A percentile compares a stretch with the other conserved stretches of the same genome.
These are phyloP conservation scores for Aspergillus nidulans DNA, from an alignment of 495 filamentous ascomycete genomes.

Conservation along the genomic window DNA sequence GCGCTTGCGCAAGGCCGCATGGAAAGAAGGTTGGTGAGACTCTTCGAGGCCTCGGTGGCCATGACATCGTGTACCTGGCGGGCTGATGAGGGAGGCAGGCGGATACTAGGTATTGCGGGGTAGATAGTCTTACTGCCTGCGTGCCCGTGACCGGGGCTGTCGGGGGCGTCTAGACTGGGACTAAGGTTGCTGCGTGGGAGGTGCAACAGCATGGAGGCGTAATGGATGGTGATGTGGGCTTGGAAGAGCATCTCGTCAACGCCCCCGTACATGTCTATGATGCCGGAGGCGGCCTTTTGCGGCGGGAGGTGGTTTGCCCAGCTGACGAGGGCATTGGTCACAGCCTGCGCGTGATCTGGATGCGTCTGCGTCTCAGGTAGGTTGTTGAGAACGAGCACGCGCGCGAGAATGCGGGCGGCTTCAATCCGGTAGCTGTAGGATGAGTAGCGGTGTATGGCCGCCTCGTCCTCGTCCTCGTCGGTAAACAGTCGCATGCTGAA, in stretches of 20 bases:
- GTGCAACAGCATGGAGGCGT: constrained; percentile 41
- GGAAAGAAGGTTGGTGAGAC: constrained; percentile 35
- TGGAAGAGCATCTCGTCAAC: constrained; percentile 47
- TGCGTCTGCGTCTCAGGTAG: constrained; percentile 34
- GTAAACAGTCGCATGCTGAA: constrained; percentile 36
- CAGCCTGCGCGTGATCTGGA: constrained; percentile 39
- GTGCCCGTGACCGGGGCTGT: constrained; percentile 10
- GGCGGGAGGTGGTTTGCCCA: constrained; percentile 41
- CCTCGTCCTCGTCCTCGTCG: constrained; percentile 21
- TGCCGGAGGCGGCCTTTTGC: constrained; percentile 34
- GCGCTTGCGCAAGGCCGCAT: constrained; percentile 29
- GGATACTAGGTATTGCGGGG: neutral
- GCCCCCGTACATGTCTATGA: constrained; percentile 41
- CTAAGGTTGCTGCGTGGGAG: constrained; percentile 39
- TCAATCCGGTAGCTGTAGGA: constrained; percentile 45
- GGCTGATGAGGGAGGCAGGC: constrained; percentile 33
- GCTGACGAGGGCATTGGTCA: constrained; percentile 42
- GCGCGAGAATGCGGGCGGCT: constrained; percentile 32
- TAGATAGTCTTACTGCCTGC: constrained; percentile 26
- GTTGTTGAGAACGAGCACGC: constrained; percentile 34
- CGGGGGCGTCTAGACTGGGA: constrained; percentile 22
- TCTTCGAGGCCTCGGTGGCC: constrained; percentile 38
- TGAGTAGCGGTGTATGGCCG: constrained; percentile 19
- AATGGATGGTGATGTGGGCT: constrained; percentile 36
- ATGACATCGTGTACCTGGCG: constrained; percentile 40